phyloP scores from a whole-genome alignment of 495 filamentous ascomycete genomes.

The Neurospora sp. region DNA sequence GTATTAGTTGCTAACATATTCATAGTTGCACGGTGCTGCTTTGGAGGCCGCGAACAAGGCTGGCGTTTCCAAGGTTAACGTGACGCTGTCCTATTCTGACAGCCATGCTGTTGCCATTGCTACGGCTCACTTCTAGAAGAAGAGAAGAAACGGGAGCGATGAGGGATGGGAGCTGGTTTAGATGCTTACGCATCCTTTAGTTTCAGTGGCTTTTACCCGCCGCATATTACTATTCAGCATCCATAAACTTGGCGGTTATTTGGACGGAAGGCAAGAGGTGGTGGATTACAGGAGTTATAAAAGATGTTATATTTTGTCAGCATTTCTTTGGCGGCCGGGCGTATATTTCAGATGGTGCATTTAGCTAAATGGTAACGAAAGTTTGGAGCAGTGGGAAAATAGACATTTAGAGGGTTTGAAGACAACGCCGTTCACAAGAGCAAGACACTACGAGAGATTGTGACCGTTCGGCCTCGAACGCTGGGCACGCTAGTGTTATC shows the following conservation, averaged over 20 bases:
- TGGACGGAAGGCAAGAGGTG: neutral
- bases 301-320: neutral
- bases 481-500: neutral
- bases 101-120: slow-evolving; percentile 88
- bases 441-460: neutral
- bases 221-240: neutral
- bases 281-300: neutral
- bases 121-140: slow-evolving; percentile 21
- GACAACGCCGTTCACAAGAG: neutral
- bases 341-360: neutral
- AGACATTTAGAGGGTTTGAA: neutral
- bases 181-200: neutral
- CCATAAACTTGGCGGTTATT: neutral
- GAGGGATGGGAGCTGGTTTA: neutral
- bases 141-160: neutral
- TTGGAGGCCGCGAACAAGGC: slow-evolving; percentile 68
- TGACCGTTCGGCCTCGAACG: neutral
- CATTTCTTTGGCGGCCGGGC: neutral
- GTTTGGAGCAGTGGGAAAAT: neutral
- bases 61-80: slow-evolving; percentile 74
- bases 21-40: slow-evolving; percentile 75
- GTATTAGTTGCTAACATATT: slow-evolving; percentile 30
- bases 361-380: neutral
- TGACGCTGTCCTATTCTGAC: slow-evolving; percentile 93
- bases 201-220: neutral